phyloP scores from a whole-genome alignment of 2,329 filamentous ascomycete genomes.

The Lithohypha guttulata region DNA sequence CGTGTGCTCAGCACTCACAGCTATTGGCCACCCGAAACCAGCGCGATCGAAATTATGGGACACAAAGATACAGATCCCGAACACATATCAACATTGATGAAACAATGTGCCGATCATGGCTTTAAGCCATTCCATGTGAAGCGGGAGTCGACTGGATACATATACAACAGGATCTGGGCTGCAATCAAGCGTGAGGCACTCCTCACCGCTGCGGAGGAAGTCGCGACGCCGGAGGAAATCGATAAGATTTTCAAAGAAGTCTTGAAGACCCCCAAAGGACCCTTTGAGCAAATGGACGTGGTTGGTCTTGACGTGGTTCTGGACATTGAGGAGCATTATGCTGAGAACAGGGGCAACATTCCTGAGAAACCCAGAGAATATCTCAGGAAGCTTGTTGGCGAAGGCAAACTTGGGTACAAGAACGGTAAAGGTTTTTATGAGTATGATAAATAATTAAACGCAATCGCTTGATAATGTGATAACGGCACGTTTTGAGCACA shows the following conservation, averaged over 20 bases:
- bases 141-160: constrained; percentile 30
- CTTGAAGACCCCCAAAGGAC: constrained; percentile 28
- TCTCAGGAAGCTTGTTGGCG: constrained; percentile 25
- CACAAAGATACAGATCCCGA: constrained; percentile 25
- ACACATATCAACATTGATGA: constrained; percentile 24
- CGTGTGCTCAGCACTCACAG: constrained; percentile 37
- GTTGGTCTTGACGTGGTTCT: constrained; percentile 33
- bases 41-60: constrained; percentile 32
- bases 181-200: constrained; percentile 34
- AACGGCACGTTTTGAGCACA: too few species aligned
- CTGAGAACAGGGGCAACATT: constrained; percentile 24
- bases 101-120: constrained; percentile 25
- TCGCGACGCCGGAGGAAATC: constrained; percentile 28
- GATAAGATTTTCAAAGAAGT: constrained; percentile 30
- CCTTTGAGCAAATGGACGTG: constrained; percentile 33
- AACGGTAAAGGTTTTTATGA: constrained; percentile 27
- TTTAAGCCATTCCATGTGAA: constrained; percentile 30
- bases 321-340: constrained; percentile 33
- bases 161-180: constrained; percentile 35
- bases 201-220: constrained; percentile 27
- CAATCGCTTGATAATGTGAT: too few species aligned
- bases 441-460: too few species aligned
- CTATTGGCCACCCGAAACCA: constrained; percentile 33
- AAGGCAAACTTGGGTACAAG: constrained; percentile 28
- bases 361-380: constrained; percentile 26